Evolutionary conservation across 208 protist genomes (phyloP), one percentile per base, ranked within the genome.

Genomic region (Wallacemonas rigidus): DNA sequence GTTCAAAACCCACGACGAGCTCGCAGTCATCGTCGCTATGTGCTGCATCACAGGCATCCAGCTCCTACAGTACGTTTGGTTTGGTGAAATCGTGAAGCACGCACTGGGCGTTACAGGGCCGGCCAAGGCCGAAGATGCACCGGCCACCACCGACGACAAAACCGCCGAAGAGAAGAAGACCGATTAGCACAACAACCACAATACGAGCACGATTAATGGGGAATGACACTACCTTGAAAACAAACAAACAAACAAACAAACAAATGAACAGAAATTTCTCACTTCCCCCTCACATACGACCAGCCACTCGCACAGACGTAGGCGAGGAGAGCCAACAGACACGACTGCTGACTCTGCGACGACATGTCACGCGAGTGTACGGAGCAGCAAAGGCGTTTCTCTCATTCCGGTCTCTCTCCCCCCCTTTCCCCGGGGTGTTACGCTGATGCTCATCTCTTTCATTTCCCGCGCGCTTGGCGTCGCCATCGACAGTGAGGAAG

Each of bases 21-120:
- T 82, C 15, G 82, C 87, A 0, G 47, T 82, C 7, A 60, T 83
- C n/a, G 65, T 94, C 44, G 83, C 83, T 44, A 81, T 87, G 36
- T 17, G 81, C 36, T 80, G 84, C 45, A 53, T 96, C 47, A 71
- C 67, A 2, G 67, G 76, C 1, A 56, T 96, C 9, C 88, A 94
- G 70, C 8, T 81, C 26, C 74, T 96, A 62, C 91, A 96, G 73
- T 96, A 96, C 75, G 71, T 89, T 26, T 96, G 91, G 89, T 91
- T 94, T 65, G 71, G 63, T 5, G 85, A 88, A 53, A 88, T 95
- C 56, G 69, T 94, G 58, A 89, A 85, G 74, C 68, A 68, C 11
- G 81, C 74, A 2, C 15, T 83, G 38, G 73, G 58, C 15, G 57
- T 76, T 0, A 41, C 65, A 44, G 7, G 36, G 38, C n/a, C 36